These are phyloP conservation scores for Daucus carota DNA, from an alignment of 129 eudicot genomes.

Conservation along the genomic window DH1_v3.0 NC_030387.2:19540501-19541000, in stretches of 20 bases:
- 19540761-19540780: background rate
- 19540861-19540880: too few relatives aligned
- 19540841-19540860: too few relatives aligned
- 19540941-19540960: too few relatives aligned
- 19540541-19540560: background rate
- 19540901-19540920: too few relatives aligned
- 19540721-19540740: background rate
- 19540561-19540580: background rate
- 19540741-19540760: background rate
- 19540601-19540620: too few relatives aligned
- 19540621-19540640: too few relatives aligned
- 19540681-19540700: background rate
- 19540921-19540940: too few relatives aligned
- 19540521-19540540: slow-evolving; percentile 6
- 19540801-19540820: background rate
- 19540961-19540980: too few relatives aligned
- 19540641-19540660: background rate
- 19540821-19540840: too few relatives aligned
- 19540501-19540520: background rate
- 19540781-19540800: background rate
- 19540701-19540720: background rate
- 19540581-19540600: background rate
- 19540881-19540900: too few relatives aligned
- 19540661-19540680: background rate
- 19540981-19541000: background rate